Evolutionary conservation across 1,284 basidiomycete species (phyloP).

Genomic region (Earliella scabrosa): DNA sequence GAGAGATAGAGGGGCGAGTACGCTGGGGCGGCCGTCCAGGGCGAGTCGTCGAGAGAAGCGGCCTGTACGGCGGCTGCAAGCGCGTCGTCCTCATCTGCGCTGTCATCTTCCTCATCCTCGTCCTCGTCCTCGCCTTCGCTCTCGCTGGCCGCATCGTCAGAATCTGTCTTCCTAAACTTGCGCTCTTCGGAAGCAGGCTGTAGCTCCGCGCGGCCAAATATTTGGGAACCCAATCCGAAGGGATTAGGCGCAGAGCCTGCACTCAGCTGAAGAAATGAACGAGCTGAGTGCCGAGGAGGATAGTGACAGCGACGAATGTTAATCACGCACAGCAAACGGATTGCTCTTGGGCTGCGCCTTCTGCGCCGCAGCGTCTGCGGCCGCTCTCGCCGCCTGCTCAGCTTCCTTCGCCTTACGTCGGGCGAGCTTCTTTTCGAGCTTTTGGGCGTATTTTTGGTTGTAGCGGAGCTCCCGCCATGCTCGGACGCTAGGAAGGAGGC

Average conservation of each 20-base stretch:
- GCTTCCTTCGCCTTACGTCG: constrained; percentile 43
- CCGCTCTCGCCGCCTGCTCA: constrained; percentile 33
- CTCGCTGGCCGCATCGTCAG: constrained; percentile 12
- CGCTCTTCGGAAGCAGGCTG: constrained; percentile 16
- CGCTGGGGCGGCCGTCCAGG: constrained; percentile 64
- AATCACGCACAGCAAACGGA: constrained; percentile 66
- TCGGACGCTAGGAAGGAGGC: constrained; percentile 55
- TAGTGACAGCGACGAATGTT: not conserved
- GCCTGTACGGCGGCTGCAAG: constrained; percentile 65
- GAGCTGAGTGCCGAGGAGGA: not conserved
- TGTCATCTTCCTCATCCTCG: constrained; percentile 33
- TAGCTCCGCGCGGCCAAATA: constrained; percentile 52
- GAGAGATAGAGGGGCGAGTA: constrained; percentile 77
- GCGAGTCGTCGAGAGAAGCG: constrained; percentile 57
- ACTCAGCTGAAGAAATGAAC: constrained; percentile 19
- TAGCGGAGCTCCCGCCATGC: constrained; percentile 76
- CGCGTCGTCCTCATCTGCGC: constrained; percentile 41
- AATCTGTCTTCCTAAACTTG: constrained; percentile 16
- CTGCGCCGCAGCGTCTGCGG: constrained; percentile 36
- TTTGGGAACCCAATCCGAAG: constrained; percentile 63
- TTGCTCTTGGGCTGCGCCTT: constrained; percentile 49
- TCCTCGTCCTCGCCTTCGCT: constrained; percentile 22
- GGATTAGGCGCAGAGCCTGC: constrained; percentile 35
- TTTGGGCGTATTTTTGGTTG: constrained; percentile 73
- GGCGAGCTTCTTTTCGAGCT: constrained; percentile 54